phyloP scores from a whole-genome alignment of 345 rosid genomes.

The Turnera subulata region DNA sequence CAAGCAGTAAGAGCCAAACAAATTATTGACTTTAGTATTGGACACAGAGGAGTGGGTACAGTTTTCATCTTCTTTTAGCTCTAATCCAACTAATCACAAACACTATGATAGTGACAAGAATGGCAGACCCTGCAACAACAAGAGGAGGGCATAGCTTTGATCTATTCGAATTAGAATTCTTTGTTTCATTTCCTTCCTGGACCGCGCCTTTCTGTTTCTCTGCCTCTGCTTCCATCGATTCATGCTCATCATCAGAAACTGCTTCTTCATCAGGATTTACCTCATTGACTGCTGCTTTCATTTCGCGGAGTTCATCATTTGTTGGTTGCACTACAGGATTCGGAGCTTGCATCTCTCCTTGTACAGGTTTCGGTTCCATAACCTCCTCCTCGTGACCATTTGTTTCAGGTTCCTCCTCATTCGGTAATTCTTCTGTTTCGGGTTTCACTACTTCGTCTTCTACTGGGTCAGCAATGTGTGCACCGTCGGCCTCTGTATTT shows the following conservation, averaged over 20 bases:
- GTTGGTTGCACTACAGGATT: background rate
- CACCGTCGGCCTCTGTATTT: constrained; percentile 1
- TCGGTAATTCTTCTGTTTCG: constrained; percentile 18
- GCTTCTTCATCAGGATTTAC: background rate
- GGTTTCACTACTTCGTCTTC: constrained; percentile 1
- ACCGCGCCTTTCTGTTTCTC: constrained; percentile 16
- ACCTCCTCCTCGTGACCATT: constrained; percentile 15
- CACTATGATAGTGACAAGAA: constrained; percentile 54
- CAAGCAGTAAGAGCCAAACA: too few relatives aligned
- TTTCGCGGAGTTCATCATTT: background rate
- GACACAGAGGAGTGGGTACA: too few relatives aligned
- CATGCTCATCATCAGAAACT: constrained; percentile 4
- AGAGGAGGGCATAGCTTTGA: constrained; percentile 27
- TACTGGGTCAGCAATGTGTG: background rate
- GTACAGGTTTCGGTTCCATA: background rate
- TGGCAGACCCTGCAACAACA: constrained; percentile 52
- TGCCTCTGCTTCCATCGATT: background rate
- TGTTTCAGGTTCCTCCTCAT: constrained; percentile 7
- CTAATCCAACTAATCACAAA: constrained; percentile 39
- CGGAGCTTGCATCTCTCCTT: constrained; percentile 3
- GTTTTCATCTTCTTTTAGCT: constrained; percentile 40
- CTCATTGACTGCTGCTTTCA: background rate
- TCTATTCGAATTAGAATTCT: constrained; percentile 9
- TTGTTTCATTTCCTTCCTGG: constrained; percentile 6
- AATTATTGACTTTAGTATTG: too few relatives aligned